Percentiles rank a stretch among this genome's conserved stretches.
Conservation (phyloP, 2,329 filamentous ascomycete species). For the Lithohypha guttulata region DNA sequence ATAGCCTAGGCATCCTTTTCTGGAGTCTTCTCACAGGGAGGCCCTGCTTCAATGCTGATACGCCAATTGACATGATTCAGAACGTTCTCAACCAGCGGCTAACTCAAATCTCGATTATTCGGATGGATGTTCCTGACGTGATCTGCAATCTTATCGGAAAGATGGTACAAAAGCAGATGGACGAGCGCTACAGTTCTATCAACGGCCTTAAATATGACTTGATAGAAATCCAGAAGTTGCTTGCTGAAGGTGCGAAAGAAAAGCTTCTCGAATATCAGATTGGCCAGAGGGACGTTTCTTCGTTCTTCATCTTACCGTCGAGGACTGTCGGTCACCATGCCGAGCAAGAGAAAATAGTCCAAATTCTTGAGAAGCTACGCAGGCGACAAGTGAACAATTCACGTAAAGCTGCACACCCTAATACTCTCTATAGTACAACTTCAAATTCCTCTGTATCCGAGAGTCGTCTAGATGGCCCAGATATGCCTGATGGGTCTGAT, state of each 20-base stretch:
- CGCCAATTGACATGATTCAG: conserved; percentile 82
- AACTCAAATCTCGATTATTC: conserved; percentile 61
- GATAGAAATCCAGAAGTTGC: conserved; percentile 58
- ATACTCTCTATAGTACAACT: conserved; percentile 38
- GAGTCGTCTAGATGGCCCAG: conserved; percentile 36
- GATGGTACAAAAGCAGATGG: conserved; percentile 80
- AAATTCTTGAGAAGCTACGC: conserved; percentile 66
- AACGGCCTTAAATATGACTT: conserved; percentile 79
- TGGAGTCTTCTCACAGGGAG: conserved; percentile 75
- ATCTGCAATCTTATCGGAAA: conserved; percentile 76
- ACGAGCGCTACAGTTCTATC: conserved; percentile 79
- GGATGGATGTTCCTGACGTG: conserved; percentile 74
- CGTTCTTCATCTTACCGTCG: conserved; percentile 77
- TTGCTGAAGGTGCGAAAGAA: conserved; percentile 62
- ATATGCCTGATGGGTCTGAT: conserved; percentile 43
- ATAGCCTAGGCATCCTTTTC: conserved; percentile 79
- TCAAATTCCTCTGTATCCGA: conserved; percentile 45
- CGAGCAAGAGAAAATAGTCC: conserved; percentile 60
- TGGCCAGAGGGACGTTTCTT: conserved; percentile 76
- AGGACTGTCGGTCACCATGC: conserved; percentile 68
- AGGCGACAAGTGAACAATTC: conserved; percentile 44
- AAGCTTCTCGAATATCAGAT: conserved; percentile 65
- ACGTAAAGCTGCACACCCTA: conserved; percentile 27
- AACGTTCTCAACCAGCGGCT: conserved; percentile 72
- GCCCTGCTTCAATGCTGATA: conserved; percentile 67